A percentile compares a stretch with the other conserved stretches of the same genome.
phyloP scores from a whole-genome alignment of 1,284 basidiomycete species.

The Papiliotrema fonsecae region DNA sequence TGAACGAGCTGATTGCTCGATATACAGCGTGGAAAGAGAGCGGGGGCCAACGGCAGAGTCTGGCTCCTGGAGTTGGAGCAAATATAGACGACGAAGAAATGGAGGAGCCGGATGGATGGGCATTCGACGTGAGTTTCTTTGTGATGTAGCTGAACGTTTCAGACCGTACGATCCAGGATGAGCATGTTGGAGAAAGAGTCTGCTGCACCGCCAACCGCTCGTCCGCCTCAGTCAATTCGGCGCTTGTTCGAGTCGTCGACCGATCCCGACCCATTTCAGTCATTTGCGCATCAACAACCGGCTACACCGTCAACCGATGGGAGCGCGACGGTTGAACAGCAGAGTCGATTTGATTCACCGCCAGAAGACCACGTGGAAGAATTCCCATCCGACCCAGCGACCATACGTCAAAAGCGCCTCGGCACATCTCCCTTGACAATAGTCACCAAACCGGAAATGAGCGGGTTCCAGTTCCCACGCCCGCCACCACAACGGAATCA shows the following conservation, averaged over 20 bases:
- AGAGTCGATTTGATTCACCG: slow-evolving; percentile 13
- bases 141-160: not conserved
- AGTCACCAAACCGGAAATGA: slow-evolving; percentile 11
- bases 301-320: slow-evolving; percentile 22
- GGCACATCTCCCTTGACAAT: slow-evolving; percentile 11
- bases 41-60: slow-evolving; percentile 72
- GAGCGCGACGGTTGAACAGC: slow-evolving; percentile 18
- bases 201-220: slow-evolving; percentile 20
- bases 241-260: slow-evolving; percentile 43
- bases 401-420: slow-evolving; percentile 16
- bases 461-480: slow-evolving; percentile 43
- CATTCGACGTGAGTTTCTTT: slow-evolving; percentile 38
- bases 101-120: slow-evolving; percentile 37
- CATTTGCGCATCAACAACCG: slow-evolving; percentile 36
- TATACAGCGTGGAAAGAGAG: slow-evolving; percentile 72
- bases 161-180: slow-evolving; percentile 43
- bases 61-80: slow-evolving; percentile 54
- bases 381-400: slow-evolving; percentile 14
- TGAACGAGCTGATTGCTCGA: slow-evolving; percentile 79
- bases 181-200: slow-evolving; percentile 36
- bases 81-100: slow-evolving; percentile 39
- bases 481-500: slow-evolving; percentile 21
- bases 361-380: slow-evolving; percentile 8
- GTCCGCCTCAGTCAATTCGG: slow-evolving; percentile 44
- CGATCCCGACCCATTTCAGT: slow-evolving; percentile 43